Evolutionary conservation across 495 filamentous ascomycete genomes (phyloP).

Genomic region (Halenospora varia): DNA sequence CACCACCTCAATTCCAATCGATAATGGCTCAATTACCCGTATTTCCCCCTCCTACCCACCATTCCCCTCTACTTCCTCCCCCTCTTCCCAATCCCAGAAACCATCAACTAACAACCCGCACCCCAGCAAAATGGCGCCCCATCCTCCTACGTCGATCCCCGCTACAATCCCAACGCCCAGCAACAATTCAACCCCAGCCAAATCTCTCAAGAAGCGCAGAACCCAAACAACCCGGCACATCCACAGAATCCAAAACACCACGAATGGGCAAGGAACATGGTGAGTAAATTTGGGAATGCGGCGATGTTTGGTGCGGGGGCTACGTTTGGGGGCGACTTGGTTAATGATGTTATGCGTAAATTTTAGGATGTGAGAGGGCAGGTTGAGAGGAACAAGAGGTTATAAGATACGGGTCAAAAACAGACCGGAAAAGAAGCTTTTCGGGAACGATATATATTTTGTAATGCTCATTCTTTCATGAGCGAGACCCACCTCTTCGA

Average conservation of each 20-base stretch:
- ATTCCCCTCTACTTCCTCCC: neutral
- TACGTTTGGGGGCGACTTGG: conserved; percentile 25
- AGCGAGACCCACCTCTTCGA: too few species aligned
- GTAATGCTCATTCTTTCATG: too few species aligned
- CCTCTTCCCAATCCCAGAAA: neutral
- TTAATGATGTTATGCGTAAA: neutral
- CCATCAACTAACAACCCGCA: neutral
- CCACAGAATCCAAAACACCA: conserved; percentile 29
- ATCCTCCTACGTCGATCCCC: conserved; percentile 26
- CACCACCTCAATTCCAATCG: conserved; percentile 24
- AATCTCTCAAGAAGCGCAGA: conserved; percentile 28
- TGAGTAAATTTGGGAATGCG: conserved; percentile 27
- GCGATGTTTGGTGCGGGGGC: conserved; percentile 31
- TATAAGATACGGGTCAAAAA: too few species aligned
- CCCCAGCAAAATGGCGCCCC: conserved; percentile 26
- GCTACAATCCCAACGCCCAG: conserved; percentile 17
- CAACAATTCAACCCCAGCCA: conserved; percentile 16
- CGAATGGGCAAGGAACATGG: conserved; percentile 28
- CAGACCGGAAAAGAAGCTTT: too few species aligned
- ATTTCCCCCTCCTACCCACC: neutral
- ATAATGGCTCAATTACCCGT: conserved; percentile 34
- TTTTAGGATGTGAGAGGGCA: neutral
- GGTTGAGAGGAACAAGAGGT: too few species aligned
- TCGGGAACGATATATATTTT: too few species aligned
- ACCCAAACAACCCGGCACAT: conserved; percentile 30